Evolutionary conservation across 2,329 filamentous ascomycete species (phyloP).

Genomic region (Hypoxylon rubiginosum): DNA sequence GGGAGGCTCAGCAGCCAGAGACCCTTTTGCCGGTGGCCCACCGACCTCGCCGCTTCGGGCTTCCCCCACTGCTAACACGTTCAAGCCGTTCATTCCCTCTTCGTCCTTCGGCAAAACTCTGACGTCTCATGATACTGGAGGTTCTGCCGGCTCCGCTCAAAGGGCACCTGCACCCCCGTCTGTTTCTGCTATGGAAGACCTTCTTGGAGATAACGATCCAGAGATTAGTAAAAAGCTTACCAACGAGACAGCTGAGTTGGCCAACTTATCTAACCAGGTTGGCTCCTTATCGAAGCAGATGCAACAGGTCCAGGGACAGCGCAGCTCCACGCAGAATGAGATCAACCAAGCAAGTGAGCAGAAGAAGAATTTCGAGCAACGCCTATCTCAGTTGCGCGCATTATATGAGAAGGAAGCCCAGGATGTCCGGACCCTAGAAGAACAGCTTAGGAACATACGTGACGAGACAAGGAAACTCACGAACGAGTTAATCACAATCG

Average conservation of each 20-base stretch:
- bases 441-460: slow-evolving; percentile 80
- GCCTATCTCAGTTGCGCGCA: slow-evolving; percentile 85
- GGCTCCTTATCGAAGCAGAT: slow-evolving; percentile 92
- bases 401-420: slow-evolving; percentile 96
- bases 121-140: slow-evolving; percentile 81
- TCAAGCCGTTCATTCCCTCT: slow-evolving; percentile 92
- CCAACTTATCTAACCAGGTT: slow-evolving; percentile 96
- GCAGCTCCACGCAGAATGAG: slow-evolving; percentile 82
- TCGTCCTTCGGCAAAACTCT: slow-evolving; percentile 92
- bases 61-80: slow-evolving; percentile 66
- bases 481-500: slow-evolving; percentile 84
- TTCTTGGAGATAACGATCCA: slow-evolving; percentile 90
- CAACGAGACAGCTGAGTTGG: slow-evolving; percentile 90
- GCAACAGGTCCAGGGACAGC: slow-evolving; percentile 90
- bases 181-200: slow-evolving; percentile 74
- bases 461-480: slow-evolving; percentile 88
- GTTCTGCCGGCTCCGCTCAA: slow-evolving; percentile 61
- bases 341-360: slow-evolving; percentile 84
- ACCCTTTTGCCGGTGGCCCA: slow-evolving; percentile 71
- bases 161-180: slow-evolving; percentile 59
- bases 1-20: slow-evolving; percentile 76
- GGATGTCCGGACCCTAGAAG: slow-evolving; percentile 85
- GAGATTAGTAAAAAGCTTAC: slow-evolving; percentile 90
- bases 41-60: slow-evolving; percentile 69
- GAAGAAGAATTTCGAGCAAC: slow-evolving; percentile 92